Percentiles rank a stretch among this genome's conserved stretches.
phyloP scores from a whole-genome alignment of 495 filamentous ascomycete genomes.

The Letharia columbiana region DNA sequence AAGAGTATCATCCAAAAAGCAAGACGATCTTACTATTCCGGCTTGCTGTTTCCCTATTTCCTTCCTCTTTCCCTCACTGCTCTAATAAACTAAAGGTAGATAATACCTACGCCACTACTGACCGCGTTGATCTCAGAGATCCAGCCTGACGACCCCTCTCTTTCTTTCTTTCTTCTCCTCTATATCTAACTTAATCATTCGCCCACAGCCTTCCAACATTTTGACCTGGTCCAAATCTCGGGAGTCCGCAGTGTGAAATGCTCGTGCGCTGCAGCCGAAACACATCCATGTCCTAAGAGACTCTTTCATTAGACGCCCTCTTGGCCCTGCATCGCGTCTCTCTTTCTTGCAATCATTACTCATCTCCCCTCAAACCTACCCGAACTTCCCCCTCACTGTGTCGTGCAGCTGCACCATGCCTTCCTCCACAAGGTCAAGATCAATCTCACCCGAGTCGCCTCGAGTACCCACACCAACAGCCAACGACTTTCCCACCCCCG shows the following conservation, averaged over 20 bases:
- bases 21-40: not conserved
- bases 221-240: not conserved
- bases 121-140: not conserved
- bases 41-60: not conserved
- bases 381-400: not conserved
- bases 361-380: not conserved
- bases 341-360: not conserved
- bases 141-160: not conserved
- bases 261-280: constrained; percentile 3
- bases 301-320: not conserved
- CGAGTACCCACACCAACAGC: constrained; percentile 17
- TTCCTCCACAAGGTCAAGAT: constrained; percentile 15
- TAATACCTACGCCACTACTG: not conserved
- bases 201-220: not conserved
- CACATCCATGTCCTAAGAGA: constrained; percentile 6
- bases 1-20: not conserved
- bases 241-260: not conserved
- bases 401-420: constrained; percentile 15
- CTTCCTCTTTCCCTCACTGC: too few relatives aligned
- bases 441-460: constrained; percentile 8
- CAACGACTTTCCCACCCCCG: constrained; percentile 22
- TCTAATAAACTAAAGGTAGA: not conserved
- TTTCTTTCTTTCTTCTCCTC: not conserved
- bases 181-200: not conserved
- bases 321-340: not conserved